Conservation (phyloP, 176 grass and related monocot species). For the Calamus simplicifolius region DNA sequence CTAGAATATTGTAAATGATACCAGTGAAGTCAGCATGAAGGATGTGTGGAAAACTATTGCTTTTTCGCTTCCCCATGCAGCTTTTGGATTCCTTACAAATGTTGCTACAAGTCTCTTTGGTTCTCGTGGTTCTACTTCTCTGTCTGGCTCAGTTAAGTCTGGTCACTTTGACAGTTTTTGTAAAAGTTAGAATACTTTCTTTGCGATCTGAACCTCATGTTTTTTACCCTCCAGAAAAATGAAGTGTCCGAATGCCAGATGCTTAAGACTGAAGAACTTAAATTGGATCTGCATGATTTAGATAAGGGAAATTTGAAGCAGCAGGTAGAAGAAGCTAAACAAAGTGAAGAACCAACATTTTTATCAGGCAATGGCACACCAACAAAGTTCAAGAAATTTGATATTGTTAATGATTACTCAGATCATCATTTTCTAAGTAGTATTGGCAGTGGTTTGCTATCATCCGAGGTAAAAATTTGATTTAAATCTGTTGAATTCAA, state of each 20-base stretch:
- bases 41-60: conserved; percentile 45
- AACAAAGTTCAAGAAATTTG: conserved; percentile 53
- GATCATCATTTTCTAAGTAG: conserved; percentile 79
- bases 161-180: conserved; percentile 5
- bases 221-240: conserved; percentile 32
- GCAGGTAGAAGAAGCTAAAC: conserved; percentile 24
- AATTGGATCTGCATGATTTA: conserved; percentile 29
- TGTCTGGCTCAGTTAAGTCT: conserved; percentile 38
- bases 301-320: conserved; percentile 21
- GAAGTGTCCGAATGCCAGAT: conserved; percentile 45
- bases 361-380: conserved; percentile 27
- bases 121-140: conserved; percentile 22
- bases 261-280: conserved; percentile 37
- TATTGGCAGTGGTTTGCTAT: conserved; percentile 33
- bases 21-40: conserved; percentile 41
- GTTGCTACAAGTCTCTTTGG: conserved; percentile 60
- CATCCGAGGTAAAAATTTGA: conserved; percentile 11
- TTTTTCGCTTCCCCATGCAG: conserved; percentile 42
- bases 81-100: conserved; percentile 58
- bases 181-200: conserved; percentile 7
- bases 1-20: conserved; percentile 46
- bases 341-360: conserved; percentile 31
- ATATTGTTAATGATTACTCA: conserved; percentile 60
- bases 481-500: not conserved
- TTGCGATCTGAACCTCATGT: conserved; percentile 5